phyloP scores from a whole-genome alignment of 352 stramenopile species.

The Pythium phragmitis region DNA sequence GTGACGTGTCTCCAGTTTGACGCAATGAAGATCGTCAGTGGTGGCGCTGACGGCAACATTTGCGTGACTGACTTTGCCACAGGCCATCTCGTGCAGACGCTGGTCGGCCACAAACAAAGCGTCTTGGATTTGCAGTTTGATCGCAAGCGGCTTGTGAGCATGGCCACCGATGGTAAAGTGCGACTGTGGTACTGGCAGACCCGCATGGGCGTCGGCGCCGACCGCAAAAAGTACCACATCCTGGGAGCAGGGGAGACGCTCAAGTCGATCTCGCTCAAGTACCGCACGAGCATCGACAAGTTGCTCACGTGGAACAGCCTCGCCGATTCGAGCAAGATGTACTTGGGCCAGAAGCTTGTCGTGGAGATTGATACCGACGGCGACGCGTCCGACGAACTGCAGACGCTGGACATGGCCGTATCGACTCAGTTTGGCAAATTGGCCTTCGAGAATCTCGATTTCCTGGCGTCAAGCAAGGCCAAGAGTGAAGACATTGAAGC shows the following conservation, averaged over 20 bases:
- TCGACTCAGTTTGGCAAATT: slow-evolving; percentile 57
- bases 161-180: slow-evolving; percentile 55
- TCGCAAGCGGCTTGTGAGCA: slow-evolving; percentile 60
- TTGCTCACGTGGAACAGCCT: slow-evolving; percentile 72
- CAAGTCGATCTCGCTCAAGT: slow-evolving; percentile 70
- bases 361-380: slow-evolving; percentile 51
- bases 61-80: slow-evolving; percentile 78
- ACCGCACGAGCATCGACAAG: slow-evolving; percentile 69
- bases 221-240: slow-evolving; percentile 74
- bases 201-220: slow-evolving; percentile 34
- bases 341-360: slow-evolving; percentile 75
- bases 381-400: slow-evolving; percentile 52
- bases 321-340: slow-evolving; percentile 64
- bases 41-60: slow-evolving; percentile 46
- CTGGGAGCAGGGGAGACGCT: slow-evolving; percentile 67
- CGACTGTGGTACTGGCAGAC: slow-evolving; percentile 74
- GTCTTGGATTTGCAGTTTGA: slow-evolving; percentile 78
- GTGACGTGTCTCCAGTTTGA: slow-evolving; percentile 78
- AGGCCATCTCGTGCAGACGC: slow-evolving; percentile 61
- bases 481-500: slow-evolving; percentile 53
- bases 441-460: slow-evolving; percentile 63
- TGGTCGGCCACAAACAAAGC: slow-evolving; percentile 43
- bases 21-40: slow-evolving; percentile 70
- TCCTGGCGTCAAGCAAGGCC: slow-evolving; percentile 54
- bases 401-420: slow-evolving; percentile 46